Evolutionary conservation across 441 rosid species (phyloP).

Genomic region (Brassica balearica): DNA sequence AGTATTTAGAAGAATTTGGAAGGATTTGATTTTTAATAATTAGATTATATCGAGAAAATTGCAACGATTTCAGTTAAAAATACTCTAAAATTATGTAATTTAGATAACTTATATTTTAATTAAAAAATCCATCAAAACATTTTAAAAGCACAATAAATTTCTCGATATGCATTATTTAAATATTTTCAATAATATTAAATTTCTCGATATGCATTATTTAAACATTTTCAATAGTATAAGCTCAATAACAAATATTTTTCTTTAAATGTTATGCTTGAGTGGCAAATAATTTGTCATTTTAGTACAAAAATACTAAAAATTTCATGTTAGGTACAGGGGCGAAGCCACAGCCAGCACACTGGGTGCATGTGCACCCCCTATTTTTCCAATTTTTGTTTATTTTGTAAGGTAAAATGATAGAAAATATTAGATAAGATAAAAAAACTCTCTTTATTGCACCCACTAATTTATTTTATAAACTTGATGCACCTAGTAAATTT

Average conservation of each 20-base stretch:
- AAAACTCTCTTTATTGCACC: no score
- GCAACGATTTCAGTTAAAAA: not conserved
- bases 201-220: not conserved
- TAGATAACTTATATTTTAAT: not conserved
- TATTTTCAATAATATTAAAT: not conserved
- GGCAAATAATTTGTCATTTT: not conserved
- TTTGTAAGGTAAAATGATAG: no score
- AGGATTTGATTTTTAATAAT: not conserved
- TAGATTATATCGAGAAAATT: not conserved
- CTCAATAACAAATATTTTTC: not conserved
- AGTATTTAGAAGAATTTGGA: not conserved
- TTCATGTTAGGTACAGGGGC: not conserved
- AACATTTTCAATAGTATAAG: not conserved
- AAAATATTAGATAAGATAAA: no score
- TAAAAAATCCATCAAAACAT: not conserved
- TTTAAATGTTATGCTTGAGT: not conserved
- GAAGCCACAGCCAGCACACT: no score
- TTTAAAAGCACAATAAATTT: not conserved
- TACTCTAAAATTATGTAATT: not conserved
- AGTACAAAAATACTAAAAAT: not conserved
- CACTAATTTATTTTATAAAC: no score
- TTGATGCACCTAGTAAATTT: no score
- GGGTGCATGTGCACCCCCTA: no score
- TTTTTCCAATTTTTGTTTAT: no score
- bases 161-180: not conserved